A percentile compares a stretch with the other conserved stretches of the same genome.
These are phyloP conservation scores for Cyclanthera cordifolia DNA, from an alignment of 306 rosid genomes.

Conservation along the genomic window DNA sequence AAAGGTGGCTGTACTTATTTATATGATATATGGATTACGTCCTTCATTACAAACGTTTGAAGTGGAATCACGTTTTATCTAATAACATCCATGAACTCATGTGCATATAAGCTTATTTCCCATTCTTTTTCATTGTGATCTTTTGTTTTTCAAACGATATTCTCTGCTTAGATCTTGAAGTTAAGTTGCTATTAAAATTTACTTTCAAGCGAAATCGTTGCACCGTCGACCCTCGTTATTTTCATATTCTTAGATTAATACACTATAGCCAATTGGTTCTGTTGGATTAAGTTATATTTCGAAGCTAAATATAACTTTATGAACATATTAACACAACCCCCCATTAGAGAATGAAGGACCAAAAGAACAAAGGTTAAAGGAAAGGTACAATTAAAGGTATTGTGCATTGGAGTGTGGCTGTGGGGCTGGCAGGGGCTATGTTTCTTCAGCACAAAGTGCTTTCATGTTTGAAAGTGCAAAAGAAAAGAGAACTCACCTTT, in stretches of 20 bases:
- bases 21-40: no score
- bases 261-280: neutral
- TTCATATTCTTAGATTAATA: neutral
- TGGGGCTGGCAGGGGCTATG: slow-evolving; percentile 20
- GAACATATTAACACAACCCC: neutral
- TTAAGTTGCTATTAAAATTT: neutral
- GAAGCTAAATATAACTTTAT: neutral
- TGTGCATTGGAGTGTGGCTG: slow-evolving; percentile 23
- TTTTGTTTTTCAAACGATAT: neutral
- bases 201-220: neutral
- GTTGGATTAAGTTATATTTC: neutral
- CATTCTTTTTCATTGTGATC: neutral
- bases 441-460: slow-evolving; percentile 28
- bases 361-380: slow-evolving; percentile 8
- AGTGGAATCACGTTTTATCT: no score
- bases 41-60: no score
- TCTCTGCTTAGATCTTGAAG: neutral
- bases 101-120: neutral
- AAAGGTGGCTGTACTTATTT: no score
- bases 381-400: slow-evolving; percentile 13
- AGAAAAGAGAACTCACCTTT: neutral
- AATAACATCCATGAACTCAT: neutral
- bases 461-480: slow-evolving; percentile 10
- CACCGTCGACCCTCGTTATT: neutral
- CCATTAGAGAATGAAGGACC: neutral